A percentile compares a stretch with the other conserved stretches of the same genome.
Evolutionary conservation across 495 filamentous ascomycete species (phyloP).

Genomic region (Echria macrotheca): DNA sequence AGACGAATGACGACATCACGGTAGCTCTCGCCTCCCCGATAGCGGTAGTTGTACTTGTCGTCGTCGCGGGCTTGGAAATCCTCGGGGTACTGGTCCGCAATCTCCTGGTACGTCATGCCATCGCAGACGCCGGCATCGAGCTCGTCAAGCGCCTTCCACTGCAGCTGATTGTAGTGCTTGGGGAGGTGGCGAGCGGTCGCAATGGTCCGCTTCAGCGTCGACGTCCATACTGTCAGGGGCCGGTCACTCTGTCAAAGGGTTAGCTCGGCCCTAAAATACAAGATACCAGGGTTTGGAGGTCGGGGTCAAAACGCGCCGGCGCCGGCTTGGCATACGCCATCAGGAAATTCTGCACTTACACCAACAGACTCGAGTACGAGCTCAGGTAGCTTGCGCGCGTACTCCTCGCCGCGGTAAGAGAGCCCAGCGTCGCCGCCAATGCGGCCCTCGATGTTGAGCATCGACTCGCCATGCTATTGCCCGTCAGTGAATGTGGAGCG

Average conservation of each 20-base stretch:
- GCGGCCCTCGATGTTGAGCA: constrained; percentile 78
- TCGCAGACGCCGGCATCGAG: constrained; percentile 96
- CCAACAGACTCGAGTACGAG: constrained; percentile 78
- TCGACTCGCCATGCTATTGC: constrained; percentile 81
- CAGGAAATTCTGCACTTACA: constrained; percentile 31
- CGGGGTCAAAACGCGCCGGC: not conserved
- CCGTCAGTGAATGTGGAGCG: constrained; percentile 15
- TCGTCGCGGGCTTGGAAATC: constrained; percentile 93
- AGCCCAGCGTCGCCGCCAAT: constrained; percentile 90
- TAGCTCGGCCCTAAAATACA: too few relatives aligned
- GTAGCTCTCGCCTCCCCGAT: constrained; percentile 93
- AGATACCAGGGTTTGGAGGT: too few relatives aligned
- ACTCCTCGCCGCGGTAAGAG: constrained; percentile 79
- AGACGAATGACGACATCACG: constrained; percentile 96
- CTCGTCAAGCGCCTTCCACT: constrained; percentile 98
- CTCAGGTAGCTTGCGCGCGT: constrained; percentile 74
- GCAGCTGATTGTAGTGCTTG: constrained; percentile 74
- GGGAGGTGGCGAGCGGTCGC: constrained; percentile 80
- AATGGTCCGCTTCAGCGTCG: constrained; percentile 87
- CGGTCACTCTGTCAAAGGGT: constrained; percentile 48
- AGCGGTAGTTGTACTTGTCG: constrained; percentile 98
- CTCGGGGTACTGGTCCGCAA: constrained; percentile 82
- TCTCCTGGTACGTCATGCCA: constrained; percentile 88
- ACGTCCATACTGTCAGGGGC: constrained; percentile 93
- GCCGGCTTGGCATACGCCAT: constrained; percentile 16